phyloP scores from a whole-genome alignment of 148 eudicot species.

The Mesembryanthemum crystallinum region DNA sequence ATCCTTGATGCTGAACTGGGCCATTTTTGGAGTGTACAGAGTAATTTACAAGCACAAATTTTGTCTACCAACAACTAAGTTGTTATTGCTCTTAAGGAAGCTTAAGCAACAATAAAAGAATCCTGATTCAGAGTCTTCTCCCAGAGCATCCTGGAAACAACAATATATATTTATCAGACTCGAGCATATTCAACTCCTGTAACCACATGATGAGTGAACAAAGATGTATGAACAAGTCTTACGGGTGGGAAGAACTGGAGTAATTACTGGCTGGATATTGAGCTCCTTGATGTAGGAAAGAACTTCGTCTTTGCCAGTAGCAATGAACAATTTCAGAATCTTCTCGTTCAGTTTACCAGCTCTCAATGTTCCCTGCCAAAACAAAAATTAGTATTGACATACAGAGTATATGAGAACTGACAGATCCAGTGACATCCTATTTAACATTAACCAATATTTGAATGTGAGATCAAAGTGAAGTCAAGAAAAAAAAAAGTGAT shows the following conservation, averaged over 20 bases:
- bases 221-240: constrained; percentile 29
- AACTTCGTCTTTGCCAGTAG: constrained; percentile 82
- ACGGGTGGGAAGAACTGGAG: constrained; percentile 91
- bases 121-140: constrained; percentile 42
- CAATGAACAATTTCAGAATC: constrained; percentile 72
- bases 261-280: constrained; percentile 58
- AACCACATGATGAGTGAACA: background rate
- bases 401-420: background rate
- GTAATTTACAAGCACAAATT: constrained; percentile 4
- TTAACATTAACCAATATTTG: background rate
- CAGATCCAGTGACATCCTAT: background rate
- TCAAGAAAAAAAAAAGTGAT: background rate
- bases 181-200: background rate
- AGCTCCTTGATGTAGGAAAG: constrained; percentile 58
- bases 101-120: constrained; percentile 22
- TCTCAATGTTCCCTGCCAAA: constrained; percentile 73
- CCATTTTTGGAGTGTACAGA: constrained; percentile 36
- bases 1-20: constrained; percentile 45
- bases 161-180: background rate
- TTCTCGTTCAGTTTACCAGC: constrained; percentile 94
- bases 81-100: background rate
- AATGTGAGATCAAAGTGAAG: background rate
- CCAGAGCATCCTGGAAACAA: constrained; percentile 72
- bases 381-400: constrained; percentile 6
- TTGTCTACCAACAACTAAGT: constrained; percentile 1